Percentiles rank a stretch among this genome's conserved stretches.
phyloP scores from a whole-genome alignment of 2,329 filamentous ascomycete species.

The Chaetomium strumarium region DNA sequence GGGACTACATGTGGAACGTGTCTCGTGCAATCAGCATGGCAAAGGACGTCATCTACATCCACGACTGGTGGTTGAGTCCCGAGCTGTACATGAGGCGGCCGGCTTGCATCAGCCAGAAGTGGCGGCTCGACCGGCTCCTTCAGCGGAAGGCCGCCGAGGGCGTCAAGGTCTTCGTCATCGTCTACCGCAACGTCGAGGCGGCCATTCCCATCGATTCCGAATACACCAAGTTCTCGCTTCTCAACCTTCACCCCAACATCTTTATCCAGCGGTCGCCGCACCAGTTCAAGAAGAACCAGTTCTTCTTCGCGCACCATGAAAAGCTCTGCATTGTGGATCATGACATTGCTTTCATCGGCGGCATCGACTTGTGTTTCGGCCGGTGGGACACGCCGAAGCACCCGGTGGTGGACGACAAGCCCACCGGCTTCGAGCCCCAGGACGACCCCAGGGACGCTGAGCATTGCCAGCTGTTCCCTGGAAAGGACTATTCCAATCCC shows the following conservation, averaged over 20 bases:
- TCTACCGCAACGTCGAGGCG: conserved; percentile 96
- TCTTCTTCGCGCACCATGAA: conserved; percentile 98
- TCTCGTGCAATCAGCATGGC: conserved; percentile 96
- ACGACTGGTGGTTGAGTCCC: conserved; percentile 98
- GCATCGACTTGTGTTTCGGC: conserved; percentile 93
- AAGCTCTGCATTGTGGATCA: conserved; percentile 97
- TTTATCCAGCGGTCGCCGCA: conserved; percentile 96
- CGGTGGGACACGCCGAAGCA: conserved; percentile 97
- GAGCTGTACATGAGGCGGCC: conserved; percentile 93
- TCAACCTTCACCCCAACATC: conserved; percentile 93
- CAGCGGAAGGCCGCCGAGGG: conserved; percentile 90
- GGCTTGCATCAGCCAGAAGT: conserved; percentile 94
- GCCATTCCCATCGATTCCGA: conserved; percentile 97
- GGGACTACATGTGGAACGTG: conserved; percentile 99
- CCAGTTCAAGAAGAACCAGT: conserved; percentile 97
- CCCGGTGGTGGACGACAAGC: conserved; percentile 82
- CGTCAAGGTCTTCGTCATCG: conserved; percentile 95
- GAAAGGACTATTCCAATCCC: conserved; percentile 97
- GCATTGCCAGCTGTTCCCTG: conserved; percentile 92
- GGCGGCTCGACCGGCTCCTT: conserved; percentile 89
- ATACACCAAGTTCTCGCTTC: conserved; percentile 92
- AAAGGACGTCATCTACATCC: conserved; percentile 95
- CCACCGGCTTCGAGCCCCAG: conserved; percentile 83
- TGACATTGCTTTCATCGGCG: conserved; percentile 89
- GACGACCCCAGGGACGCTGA: conserved; percentile 75